Evolutionary conservation across 2,329 filamentous ascomycete genomes (phyloP), one percentile per base, ranked within the genome.

Genomic region (Aaosphaeria arxii): DNA sequence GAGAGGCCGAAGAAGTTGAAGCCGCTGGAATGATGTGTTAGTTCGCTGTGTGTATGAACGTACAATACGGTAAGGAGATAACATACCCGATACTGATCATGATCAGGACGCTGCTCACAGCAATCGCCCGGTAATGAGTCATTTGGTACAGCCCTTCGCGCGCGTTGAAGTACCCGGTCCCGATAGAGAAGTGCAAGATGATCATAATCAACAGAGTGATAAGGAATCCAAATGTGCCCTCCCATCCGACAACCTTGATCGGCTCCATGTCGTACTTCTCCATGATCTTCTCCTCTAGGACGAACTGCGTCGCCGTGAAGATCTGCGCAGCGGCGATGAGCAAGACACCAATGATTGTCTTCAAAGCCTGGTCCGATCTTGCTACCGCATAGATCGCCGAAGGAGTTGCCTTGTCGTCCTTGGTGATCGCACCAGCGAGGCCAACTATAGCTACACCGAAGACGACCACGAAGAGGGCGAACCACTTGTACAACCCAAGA

Each of bases 1-100:
- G 89, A 94, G 7, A 99, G 82, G 6, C 94, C 94, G 71, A 99
- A 99, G 77, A 95, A 99, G 75, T 99, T 99, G 82, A 97, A 99
- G 46, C 92, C 91, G 54, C 90, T 95, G 17, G 17, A 24, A 50
- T 30, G 11, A 43, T n/a, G 9, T 29, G 30, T 47, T 46, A 53
- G 29, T 39, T 24, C 17, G 17, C 17, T 24, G 17, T 30, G 4
- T 33, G 35, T 65, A 55, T 59, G 52, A 47, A 28, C 32, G 7
- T 24, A n/a, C 28, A 28, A 11, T 11, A 42, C 11, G 11, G 7
- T 13, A n/a, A 7, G 9, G 30, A 30, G 57, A 54, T 30, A 44
- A 77, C 83, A 67, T 82, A 95, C 88, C 92, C 92, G 61, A 99
- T 99, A 63, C 90, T 95, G 57, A 99, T 81, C 94, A 99, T 99